phyloP scores from a whole-genome alignment of 2,329 filamentous ascomycete genomes.

The Emmonsiellopsis sp. region DNA sequence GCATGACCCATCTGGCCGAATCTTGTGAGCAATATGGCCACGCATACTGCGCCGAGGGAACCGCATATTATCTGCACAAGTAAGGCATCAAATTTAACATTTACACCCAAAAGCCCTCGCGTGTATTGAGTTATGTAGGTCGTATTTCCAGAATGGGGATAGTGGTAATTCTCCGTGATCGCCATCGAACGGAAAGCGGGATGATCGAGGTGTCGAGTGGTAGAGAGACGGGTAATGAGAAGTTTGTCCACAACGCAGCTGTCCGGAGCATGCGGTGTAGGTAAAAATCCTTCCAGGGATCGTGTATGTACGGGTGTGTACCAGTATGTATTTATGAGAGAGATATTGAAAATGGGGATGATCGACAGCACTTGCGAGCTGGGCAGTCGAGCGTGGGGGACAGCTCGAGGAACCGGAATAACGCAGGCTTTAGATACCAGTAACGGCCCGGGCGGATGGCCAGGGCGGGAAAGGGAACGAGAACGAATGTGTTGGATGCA shows the following conservation, averaged over 20 bases:
- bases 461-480: too few relatives aligned
- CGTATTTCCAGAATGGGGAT: conserved; percentile 16
- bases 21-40: conserved; percentile 31
- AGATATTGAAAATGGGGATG: too few relatives aligned
- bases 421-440: too few relatives aligned
- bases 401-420: too few relatives aligned
- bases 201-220: neutral
- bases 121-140: conserved; percentile 34
- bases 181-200: neutral
- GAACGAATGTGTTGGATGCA: too few relatives aligned
- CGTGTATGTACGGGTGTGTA: neutral
- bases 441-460: too few relatives aligned
- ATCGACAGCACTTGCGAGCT: too few relatives aligned
- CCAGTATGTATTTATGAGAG: neutral
- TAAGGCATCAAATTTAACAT: conserved; percentile 30
- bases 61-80: conserved; percentile 31
- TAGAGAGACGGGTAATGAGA: neutral
- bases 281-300: neutral
- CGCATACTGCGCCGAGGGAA: conserved; percentile 24
- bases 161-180: neutral
- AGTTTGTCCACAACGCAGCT: neutral
- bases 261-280: neutral
- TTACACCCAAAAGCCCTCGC: conserved; percentile 28
- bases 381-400: too few relatives aligned
- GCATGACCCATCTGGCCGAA: conserved; percentile 34